Evolutionary conservation across 805 yeast genomes (phyloP), one percentile per base, ranked within the genome.

Genomic region (Candida boidinii): DNA sequence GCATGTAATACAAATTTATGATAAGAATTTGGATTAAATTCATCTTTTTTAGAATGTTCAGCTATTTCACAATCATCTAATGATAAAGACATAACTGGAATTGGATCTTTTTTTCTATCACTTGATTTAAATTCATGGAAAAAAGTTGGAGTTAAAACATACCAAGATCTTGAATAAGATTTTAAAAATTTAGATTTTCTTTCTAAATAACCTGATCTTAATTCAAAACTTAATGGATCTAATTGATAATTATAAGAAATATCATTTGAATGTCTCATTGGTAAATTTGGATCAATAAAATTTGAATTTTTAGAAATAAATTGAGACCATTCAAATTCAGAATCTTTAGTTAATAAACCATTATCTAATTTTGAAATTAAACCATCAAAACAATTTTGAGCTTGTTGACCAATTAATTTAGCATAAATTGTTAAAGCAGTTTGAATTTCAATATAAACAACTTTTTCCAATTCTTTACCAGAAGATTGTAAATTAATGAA

Each of bases 121-220:
- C 76, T 57, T 1, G 86, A 58, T 61, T 87, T 88, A 60, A 90
- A 84, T 60, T 90, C 98, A 54, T 92, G 97, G 35, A 90, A 62
- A 48, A 75, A 87, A 36, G 78, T 77, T 36, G 96, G 82, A 3
- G 98, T 87, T 44, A 90, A 64, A 14, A 90, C 95, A 52, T 86
- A 92, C 76, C 82, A 92, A 4, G 92, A 95, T 41, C 77, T 71
- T 4, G 94, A 75, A 57, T 87, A 92, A n/a, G 90, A 80, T 62
- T 88, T 88, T 43, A 92, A 66, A 54, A 76, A 88, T 64, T 90
- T 90, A 6, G 96, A 84, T 48, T 95, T 71, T 55, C 96, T 73
- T 56, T 92, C 97, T 41, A 90, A 65, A 42, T 67, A 73, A 3
- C 96, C 96, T 10, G 86, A 73, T 34, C 85, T 73, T 24, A 88